Percentiles rank a stretch among this genome's conserved stretches.
Conservation (phyloP, 805 yeast species). For the Clavispora carvajalis region DNA sequence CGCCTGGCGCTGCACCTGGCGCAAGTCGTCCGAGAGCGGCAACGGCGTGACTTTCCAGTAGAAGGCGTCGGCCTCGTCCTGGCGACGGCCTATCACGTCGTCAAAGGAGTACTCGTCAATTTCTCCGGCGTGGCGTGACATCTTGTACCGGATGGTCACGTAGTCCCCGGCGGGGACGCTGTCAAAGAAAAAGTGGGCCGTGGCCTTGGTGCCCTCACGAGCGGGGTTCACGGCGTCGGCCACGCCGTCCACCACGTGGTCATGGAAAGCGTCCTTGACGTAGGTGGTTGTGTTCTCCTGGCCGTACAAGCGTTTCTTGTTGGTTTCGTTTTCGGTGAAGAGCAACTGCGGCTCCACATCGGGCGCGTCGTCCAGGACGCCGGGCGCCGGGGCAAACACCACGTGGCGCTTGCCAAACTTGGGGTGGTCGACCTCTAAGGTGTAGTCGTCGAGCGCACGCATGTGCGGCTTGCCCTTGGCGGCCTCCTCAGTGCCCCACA, state of each 20-base stretch:
- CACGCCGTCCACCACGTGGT: constrained; percentile 59
- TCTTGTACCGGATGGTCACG: constrained; percentile 76
- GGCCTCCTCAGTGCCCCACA: constrained; percentile 68
- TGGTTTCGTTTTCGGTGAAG: constrained; percentile 89
- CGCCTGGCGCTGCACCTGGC: constrained; percentile 87
- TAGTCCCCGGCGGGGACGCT: constrained; percentile 84
- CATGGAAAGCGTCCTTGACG: constrained; percentile 91
- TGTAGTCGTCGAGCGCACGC: constrained; percentile 35
- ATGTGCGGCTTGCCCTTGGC: constrained; percentile 45
- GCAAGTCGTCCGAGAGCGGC: constrained; percentile 73
- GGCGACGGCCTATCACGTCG: constrained; percentile 59
- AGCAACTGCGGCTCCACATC: constrained; percentile 74
- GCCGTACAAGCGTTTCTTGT: constrained; percentile 59
- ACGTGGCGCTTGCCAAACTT: constrained; percentile 61
- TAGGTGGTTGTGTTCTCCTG: constrained; percentile 55
- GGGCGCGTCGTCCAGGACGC: constrained; percentile 46
- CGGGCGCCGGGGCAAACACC: constrained; percentile 82
- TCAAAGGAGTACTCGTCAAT: constrained; percentile 76
- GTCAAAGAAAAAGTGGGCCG: constrained; percentile 79
- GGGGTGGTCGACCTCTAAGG: constrained; percentile 59
- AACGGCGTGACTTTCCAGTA: constrained; percentile 85
- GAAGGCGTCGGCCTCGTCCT: constrained; percentile 87
- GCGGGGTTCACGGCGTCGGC: constrained; percentile 66
- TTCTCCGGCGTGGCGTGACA: constrained; percentile 41
- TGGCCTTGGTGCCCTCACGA: constrained; percentile 70